Base-by-base conservation (phyloP, 768 basidiomycete genomes). In the Xanthoconium purpureum region DNA sequence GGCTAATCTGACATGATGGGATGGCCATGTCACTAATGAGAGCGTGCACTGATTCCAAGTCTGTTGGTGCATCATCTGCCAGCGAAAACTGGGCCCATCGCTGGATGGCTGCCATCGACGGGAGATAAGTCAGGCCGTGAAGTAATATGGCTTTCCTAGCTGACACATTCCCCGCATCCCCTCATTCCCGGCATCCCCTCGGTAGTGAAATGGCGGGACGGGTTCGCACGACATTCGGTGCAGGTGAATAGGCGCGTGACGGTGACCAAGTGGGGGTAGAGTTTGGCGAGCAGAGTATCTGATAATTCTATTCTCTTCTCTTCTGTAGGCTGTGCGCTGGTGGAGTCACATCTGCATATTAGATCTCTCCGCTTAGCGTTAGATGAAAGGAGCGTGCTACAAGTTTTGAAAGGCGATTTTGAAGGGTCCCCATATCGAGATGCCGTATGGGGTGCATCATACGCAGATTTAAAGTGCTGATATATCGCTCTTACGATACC, bases 341-440 rank as follows among this genome's bases (percentile, higher is more conserved):
- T 65, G 65, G 60, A 68, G 56, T 65, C 63, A 63, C 66, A 71
- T 70, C 69, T 66, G 52, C 71, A 65, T 70, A 61, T 48, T 52
- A 29, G 66, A 66, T 70, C 67, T 73, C 66, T 73, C 71, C 71
- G 61, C 67, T 70, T 71, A 64, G 40, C 71, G 70, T 71, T 68
- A 70, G 58, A 71, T 73, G 67, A 71, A 71, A 66, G 60, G 59
- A 60, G 67, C 67, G 65, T 67, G 70, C 66, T 61, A 60, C 54
- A 60, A 51, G 61, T 58, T 54, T 24, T 24, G 24, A 59, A 55
- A 58, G 56, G 66, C 4, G 57, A 52, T 66, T 63, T 59, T 70
- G 59, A 51, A 61, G 59, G 62, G 50, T 47, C 59, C 55, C 60
- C 57, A 63, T 68, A 68, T 66, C 70, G 62, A 53, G 66, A 68